Conservation (phyloP, 1,284 basidiomycete genomes). For the Rhizoctonia solani region DNA sequence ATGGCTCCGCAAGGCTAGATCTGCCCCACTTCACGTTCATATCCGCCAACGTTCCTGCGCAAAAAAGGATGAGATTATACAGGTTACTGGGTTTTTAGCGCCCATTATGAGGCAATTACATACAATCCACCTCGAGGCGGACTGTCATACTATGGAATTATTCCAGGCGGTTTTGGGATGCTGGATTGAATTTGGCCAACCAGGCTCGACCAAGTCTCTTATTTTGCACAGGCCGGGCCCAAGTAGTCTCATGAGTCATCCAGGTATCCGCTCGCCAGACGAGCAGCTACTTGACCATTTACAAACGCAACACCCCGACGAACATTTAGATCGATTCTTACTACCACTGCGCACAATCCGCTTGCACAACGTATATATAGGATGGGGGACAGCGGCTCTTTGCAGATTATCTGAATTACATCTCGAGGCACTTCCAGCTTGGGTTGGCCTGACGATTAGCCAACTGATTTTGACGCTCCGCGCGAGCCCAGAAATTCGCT, state of each 20-base stretch:
- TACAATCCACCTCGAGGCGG: not conserved
- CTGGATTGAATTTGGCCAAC: not conserved
- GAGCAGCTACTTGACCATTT: not conserved
- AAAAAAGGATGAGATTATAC: conserved; percentile 6
- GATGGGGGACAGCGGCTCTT: conserved; percentile 2
- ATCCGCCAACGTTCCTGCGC: not conserved
- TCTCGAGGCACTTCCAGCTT: conserved; percentile 3
- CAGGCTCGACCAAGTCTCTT: conserved; percentile 12
- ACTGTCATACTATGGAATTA: conserved; percentile 11
- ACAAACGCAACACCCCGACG: not conserved
- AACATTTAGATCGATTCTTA: not conserved
- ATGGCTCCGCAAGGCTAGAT: not conserved
- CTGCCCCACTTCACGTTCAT: conserved; percentile 14
- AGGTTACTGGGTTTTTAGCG: not conserved
- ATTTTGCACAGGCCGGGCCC: conserved; percentile 1
- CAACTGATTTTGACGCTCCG: conserved; percentile 4
- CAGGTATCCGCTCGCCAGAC: conserved; percentile 1
- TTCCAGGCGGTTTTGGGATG: conserved; percentile 11
- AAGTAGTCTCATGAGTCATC: too few species aligned
- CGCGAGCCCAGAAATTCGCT: not conserved
- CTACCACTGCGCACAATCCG: not conserved
- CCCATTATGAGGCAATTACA: not conserved
- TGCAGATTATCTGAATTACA: not conserved
- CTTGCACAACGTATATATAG: conserved; percentile 23
- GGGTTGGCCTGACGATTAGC: not conserved